phyloP scores from a whole-genome alignment of 2,329 filamentous ascomycete species.

The Knufia petricola region DNA sequence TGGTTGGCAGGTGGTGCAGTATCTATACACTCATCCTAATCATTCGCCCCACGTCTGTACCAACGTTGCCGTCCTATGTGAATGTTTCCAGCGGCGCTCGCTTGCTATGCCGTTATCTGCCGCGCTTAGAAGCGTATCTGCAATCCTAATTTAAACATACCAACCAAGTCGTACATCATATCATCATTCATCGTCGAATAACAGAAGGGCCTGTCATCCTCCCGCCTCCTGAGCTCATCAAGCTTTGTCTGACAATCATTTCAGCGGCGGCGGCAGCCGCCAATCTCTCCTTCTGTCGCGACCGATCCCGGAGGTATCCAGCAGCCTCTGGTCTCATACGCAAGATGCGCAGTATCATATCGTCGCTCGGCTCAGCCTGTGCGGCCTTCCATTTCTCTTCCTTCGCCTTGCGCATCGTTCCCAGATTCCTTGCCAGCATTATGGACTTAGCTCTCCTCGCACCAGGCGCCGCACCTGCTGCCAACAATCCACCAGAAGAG shows the following conservation, averaged over 20 bases:
- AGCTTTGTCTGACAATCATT: conserved; percentile 87
- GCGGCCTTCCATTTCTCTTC: conserved; percentile 92
- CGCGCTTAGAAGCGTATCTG: too few relatives aligned
- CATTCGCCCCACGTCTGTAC: too few relatives aligned
- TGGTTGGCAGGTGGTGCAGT: too few relatives aligned
- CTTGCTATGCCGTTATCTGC: too few relatives aligned
- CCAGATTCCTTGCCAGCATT: conserved; percentile 87
- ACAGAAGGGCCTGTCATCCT: conserved; percentile 39
- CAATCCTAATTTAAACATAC: too few relatives aligned
- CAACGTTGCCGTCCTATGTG: too few relatives aligned
- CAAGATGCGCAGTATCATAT: conserved; percentile 93
- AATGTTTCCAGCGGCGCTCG: too few relatives aligned
- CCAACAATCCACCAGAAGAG: conserved; percentile 42
- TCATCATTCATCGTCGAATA: conserved; percentile 18
- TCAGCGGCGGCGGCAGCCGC: conserved; percentile 84
- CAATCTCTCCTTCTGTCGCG: conserved; percentile 86
- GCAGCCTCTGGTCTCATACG: conserved; percentile 89
- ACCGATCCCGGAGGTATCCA: conserved; percentile 77
- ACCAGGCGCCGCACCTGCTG: conserved; percentile 38
- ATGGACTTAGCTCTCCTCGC: conserved; percentile 57
- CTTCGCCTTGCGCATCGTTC: conserved; percentile 92
- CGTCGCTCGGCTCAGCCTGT: conserved; percentile 91
- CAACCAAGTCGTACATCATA: neutral
- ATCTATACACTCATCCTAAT: neutral
- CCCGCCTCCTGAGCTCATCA: conserved; percentile 50